These are phyloP conservation scores for Verbena officinalis DNA, from an alignment of 257 asterid species.

Conservation along the genomic window DNA sequence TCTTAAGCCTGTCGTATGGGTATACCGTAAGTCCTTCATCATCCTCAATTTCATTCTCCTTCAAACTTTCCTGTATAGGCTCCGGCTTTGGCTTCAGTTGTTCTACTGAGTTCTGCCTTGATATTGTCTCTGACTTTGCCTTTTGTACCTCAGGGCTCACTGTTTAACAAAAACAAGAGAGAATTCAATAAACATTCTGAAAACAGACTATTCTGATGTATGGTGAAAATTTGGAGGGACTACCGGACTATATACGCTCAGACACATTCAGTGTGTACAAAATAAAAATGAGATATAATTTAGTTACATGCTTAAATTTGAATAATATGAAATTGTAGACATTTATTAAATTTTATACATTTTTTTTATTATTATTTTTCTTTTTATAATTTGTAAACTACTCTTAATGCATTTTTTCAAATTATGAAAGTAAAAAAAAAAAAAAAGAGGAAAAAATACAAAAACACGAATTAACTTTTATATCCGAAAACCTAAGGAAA, in stretches of 20 bases:
- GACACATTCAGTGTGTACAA: no score
- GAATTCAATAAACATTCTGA: not conserved
- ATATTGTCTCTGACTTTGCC: constrained; percentile 46
- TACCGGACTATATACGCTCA: not conserved
- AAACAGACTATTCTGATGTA: not conserved
- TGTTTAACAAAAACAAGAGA: constrained; percentile 21
- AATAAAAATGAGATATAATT: no score
- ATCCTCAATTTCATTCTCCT: constrained; percentile 87
- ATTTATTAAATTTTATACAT: no score
- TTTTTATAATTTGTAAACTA: no score
- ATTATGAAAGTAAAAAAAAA: no score
- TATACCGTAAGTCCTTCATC: constrained; percentile 75
- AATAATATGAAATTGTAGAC: no score
- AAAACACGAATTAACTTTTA: no score
- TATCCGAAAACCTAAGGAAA: no score
- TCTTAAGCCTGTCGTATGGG: constrained; percentile 84
- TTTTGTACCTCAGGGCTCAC: constrained; percentile 61
- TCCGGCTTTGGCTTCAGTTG: constrained; percentile 70
- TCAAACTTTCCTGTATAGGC: constrained; percentile 81
- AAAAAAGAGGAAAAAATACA: no score
- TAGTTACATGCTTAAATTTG: no score
- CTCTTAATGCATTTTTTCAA: no score
- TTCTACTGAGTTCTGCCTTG: constrained; percentile 66
- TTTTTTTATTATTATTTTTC: no score
- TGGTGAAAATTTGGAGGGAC: constrained; percentile 8